Percentiles rank a stretch among this genome's conserved stretches.
phyloP scores from a whole-genome alignment of 177 flowering plant species.

The Vitis hybrid region DNA sequence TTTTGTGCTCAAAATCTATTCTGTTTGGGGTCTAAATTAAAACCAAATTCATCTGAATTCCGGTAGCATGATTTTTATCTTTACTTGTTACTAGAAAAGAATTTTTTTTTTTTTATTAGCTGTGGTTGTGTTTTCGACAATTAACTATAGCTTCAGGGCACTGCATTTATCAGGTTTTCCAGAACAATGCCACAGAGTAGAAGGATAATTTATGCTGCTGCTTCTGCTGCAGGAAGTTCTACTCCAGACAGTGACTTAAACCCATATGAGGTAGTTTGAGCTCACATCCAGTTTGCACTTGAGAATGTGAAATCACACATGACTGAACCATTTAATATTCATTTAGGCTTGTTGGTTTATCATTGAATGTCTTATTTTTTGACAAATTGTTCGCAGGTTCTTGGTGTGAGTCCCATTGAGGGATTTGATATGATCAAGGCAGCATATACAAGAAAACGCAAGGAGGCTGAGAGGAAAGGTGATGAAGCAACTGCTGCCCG shows the following conservation, averaged over 20 bases:
- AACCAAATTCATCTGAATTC: too few relatives aligned
- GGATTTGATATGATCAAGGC: conserved; percentile 80
- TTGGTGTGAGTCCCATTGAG: conserved; percentile 81
- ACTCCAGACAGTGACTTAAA: conserved; percentile 53
- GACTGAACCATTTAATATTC: background rate
- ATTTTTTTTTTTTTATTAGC: background rate
- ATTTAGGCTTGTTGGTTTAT: background rate
- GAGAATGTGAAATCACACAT: background rate
- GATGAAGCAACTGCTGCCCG: conserved; percentile 67
- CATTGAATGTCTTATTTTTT: background rate
- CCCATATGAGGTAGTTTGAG: conserved; percentile 73
- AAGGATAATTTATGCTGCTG: conserved; percentile 47
- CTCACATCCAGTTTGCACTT: background rate
- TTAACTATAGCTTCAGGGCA: conserved; percentile 2
- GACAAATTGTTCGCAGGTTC: conserved; percentile 45
- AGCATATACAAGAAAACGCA: conserved; percentile 63
- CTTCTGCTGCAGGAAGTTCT: conserved; percentile 85
- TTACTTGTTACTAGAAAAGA: background rate
- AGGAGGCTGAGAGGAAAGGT: conserved; percentile 82
- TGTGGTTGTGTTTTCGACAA: background rate
- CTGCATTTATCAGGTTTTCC: conserved; percentile 40
- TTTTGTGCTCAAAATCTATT: too few relatives aligned
- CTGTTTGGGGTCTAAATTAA: too few relatives aligned
- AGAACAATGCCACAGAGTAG: conserved; percentile 15
- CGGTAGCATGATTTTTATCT: background rate